Base-by-base conservation (phyloP, 257 asterid genomes). In the Przewalskia tangutica region DNA sequence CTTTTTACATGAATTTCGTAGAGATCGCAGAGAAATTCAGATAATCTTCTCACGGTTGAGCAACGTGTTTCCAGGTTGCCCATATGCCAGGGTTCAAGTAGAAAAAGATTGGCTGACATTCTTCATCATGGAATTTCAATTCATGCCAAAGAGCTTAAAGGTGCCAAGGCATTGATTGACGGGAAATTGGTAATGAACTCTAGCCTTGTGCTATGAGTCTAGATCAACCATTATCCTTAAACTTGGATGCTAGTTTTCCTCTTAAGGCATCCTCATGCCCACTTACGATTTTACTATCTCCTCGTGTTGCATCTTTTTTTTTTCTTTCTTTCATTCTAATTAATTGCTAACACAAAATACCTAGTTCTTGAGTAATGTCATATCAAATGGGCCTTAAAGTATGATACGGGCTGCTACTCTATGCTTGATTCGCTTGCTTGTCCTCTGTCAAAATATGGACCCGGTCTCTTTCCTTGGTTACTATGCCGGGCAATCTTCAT, bases 121-220 rank as follows among this genome's bases (percentile, higher is more conserved):
- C 92, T 93, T 83, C 92, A 86, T 81, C 84, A 83, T 82, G 91
- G 93, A 81, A 91, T 96, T 80, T 89, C 87, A 82, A 81, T 71
- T 85, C 95, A 89, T 77, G 92, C 91, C 78, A 91, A 94, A 91
- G 96, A 92, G 88, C 97, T 96, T 83, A 79, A 86, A 55, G 83
- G 89, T 65, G 93, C 91, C 58, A 93, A 86, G 87, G 94, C 95
- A 81, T 89, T 93, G 89, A 87, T 96, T 67, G 84, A 94, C 82
- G 97, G 98, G 7, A 93, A 89, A 87, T 85, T 92, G 97, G 98
- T 95, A 90, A 75, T 85, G 82, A 46, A 83, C 85, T 62, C 60
- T 73, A 48, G n/a, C 46, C 51, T 66, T 38, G 23, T 64, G 20
- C 46, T 13, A 5, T 32, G 18, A 12, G 20, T 34, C 77, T 40